A percentile compares a stretch with the other conserved stretches of the same genome.
phyloP scores from a whole-genome alignment of 345 rosid genomes.

The Boechera divaricarpa region DNA sequence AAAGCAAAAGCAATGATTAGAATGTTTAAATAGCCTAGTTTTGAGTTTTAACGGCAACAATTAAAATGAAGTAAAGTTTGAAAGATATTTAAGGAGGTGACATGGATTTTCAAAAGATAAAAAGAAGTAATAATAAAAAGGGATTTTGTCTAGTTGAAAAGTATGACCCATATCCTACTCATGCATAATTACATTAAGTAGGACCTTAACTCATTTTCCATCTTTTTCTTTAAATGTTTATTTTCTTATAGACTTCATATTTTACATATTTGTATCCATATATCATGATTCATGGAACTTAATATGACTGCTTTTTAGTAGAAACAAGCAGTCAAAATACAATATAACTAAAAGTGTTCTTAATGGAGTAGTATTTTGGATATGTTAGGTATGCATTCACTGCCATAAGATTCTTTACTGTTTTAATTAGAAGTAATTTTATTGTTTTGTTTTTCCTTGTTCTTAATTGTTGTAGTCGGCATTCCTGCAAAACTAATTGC shows the following conservation, averaged over 20 bases:
- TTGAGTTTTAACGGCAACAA: slow-evolving; percentile 31
- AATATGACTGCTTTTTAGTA: background rate
- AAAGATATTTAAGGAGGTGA: slow-evolving; percentile 36
- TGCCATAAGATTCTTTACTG: background rate
- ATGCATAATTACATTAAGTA: slow-evolving; percentile 43
- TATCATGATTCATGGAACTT: background rate
- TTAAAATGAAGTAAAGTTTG: slow-evolving; percentile 22
- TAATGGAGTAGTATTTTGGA: background rate
- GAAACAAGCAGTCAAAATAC: background rate
- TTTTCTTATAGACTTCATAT: slow-evolving; percentile 8
- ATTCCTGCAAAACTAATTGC: background rate
- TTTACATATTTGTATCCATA: slow-evolving; percentile 23
- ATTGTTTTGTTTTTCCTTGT: background rate
- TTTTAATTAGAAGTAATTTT: too few relatives aligned
- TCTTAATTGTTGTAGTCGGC: slow-evolving; percentile 16
- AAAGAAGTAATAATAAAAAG: slow-evolving; percentile 46
- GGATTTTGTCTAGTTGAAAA: slow-evolving; percentile 47
- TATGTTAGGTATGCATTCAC: background rate
- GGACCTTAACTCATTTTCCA: slow-evolving; percentile 37
- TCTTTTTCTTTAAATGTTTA: slow-evolving; percentile 3
- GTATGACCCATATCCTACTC: slow-evolving; percentile 39
- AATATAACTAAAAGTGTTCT: background rate
- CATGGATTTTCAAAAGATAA: slow-evolving; percentile 40
- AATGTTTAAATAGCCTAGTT: slow-evolving; percentile 25
- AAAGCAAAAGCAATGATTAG: slow-evolving; percentile 39